Percentiles rank a stretch among this genome's conserved stretches.
Evolutionary conservation across 495 filamentous ascomycete genomes (phyloP).

Genomic region (Aspergillus wentii): DNA sequence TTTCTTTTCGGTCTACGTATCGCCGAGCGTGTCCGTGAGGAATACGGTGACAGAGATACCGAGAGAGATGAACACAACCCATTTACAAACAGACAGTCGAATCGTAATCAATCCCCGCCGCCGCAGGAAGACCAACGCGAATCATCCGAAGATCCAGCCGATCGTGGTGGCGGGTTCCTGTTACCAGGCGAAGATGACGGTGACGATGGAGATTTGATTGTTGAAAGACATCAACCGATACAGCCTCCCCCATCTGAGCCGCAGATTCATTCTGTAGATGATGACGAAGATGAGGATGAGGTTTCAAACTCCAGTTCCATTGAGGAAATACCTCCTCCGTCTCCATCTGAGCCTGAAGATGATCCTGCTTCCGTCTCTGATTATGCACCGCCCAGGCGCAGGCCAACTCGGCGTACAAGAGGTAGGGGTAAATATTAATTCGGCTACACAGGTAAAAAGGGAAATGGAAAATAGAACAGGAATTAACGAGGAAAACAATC

Average conservation of each 20-base stretch:
- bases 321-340: constrained; percentile 6
- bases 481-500: too few relatives aligned
- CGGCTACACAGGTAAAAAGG: neutral
- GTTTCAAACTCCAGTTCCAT: constrained; percentile 1
- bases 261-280: constrained; percentile 10
- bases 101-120: neutral
- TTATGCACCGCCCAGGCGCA: constrained; percentile 18
- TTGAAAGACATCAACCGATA: constrained; percentile 13
- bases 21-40: constrained; percentile 67
- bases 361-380: constrained; percentile 5
- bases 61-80: constrained; percentile 35
- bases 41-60: constrained; percentile 56
- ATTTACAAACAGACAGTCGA: constrained; percentile 19
- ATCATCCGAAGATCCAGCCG: constrained; percentile 10
- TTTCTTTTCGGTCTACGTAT: constrained; percentile 83
- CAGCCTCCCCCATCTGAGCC: constrained; percentile 1
- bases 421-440: neutral
- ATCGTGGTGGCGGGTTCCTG: constrained; percentile 32
- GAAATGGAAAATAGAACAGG: too few relatives aligned
- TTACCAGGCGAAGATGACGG: constrained; percentile 26
- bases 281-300: constrained; percentile 9
- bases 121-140: constrained; percentile 5
- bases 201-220: constrained; percentile 24
- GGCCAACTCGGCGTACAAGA: constrained; percentile 16
- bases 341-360: too few relatives aligned